These are phyloP conservation scores for Filobasidium floriforme DNA, from an alignment of 768 basidiomycete species.

Conservation along the genomic window DNA sequence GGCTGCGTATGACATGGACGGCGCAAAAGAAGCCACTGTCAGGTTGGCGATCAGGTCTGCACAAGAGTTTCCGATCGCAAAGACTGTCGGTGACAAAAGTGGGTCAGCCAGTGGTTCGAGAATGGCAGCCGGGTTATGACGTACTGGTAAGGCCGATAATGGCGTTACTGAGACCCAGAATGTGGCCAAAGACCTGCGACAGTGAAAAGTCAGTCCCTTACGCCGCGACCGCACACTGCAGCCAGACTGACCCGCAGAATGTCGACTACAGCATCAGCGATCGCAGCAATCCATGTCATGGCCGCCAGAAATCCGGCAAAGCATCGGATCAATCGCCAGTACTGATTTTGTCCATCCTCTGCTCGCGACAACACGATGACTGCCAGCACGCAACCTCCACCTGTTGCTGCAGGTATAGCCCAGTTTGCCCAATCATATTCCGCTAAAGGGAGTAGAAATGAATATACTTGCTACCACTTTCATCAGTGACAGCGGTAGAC, in stretches of 20 bases:
- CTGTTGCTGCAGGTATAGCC: slow-evolving; percentile 49
- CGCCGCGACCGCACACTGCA: no score
- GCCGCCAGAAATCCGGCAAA: slow-evolving; percentile 84
- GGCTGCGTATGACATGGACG: slow-evolving; percentile 44
- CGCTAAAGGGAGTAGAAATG: neutral
- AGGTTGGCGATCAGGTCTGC: slow-evolving; percentile 96
- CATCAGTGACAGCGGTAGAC: slow-evolving; percentile 48
- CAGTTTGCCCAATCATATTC: slow-evolving; percentile 14
- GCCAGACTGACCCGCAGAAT: slow-evolving; percentile 63
- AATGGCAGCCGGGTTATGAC: slow-evolving; percentile 3
- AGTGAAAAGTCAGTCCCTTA: slow-evolving; percentile 17
- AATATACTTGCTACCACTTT: neutral
- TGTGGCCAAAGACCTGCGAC: slow-evolving; percentile 74
- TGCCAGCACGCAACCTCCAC: slow-evolving; percentile 55
- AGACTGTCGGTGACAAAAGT: slow-evolving; percentile 49
- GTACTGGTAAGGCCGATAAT: slow-evolving; percentile 84
- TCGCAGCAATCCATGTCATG: slow-evolving; percentile 96
- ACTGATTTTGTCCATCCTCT: slow-evolving; percentile 54
- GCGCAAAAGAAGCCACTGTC: slow-evolving; percentile 65
- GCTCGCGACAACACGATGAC: slow-evolving; percentile 57
- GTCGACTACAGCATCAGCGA: slow-evolving; percentile 89
- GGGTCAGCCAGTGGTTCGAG: neutral
- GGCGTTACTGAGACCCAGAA: slow-evolving; percentile 92
- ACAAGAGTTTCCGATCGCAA: slow-evolving; percentile 90
- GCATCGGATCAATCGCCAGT: slow-evolving; percentile 64